A percentile compares a stretch with the other conserved stretches of the same genome.
Evolutionary conservation across 495 filamentous ascomycete genomes (phyloP).

Genomic region (Aspergillus carlsbadensis): DNA sequence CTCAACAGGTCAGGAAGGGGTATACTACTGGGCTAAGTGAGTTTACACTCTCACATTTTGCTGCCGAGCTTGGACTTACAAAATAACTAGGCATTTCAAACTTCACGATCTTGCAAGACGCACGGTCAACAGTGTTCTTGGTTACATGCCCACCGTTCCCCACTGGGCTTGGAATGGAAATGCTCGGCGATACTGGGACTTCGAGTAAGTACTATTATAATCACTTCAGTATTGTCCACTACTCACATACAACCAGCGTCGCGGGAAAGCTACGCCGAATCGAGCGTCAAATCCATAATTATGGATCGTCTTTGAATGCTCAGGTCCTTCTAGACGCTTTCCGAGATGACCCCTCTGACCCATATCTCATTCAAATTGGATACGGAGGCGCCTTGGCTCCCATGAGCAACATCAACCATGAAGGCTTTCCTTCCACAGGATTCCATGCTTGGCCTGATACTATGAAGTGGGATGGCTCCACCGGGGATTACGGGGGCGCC

Average conservation of each 20-base stretch:
- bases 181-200: slow-evolving; percentile 55
- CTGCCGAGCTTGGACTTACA: too few species aligned
- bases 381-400: slow-evolving; percentile 49
- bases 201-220: too few species aligned
- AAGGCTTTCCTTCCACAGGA: slow-evolving; percentile 47
- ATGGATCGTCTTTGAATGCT: slow-evolving; percentile 53
- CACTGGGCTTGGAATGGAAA: slow-evolving; percentile 59
- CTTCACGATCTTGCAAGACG: slow-evolving; percentile 38
- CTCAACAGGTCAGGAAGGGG: slow-evolving; percentile 54
- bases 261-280: slow-evolving; percentile 49
- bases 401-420: slow-evolving; percentile 48
- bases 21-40: slow-evolving; percentile 53
- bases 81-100: slow-evolving; percentile 41
- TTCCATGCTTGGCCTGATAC: slow-evolving; percentile 54
- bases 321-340: slow-evolving; percentile 48
- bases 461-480: slow-evolving; percentile 51
- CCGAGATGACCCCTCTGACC: slow-evolving; percentile 31
- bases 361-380: slow-evolving; percentile 44
- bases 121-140: slow-evolving; percentile 48
- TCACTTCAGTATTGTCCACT: too few species aligned
- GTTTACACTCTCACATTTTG: too few species aligned
- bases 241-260: too few species aligned
- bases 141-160: slow-evolving; percentile 49
- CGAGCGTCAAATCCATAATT: slow-evolving; percentile 57
- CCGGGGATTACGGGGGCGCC: slow-evolving; percentile 51